A percentile compares a stretch with the other conserved stretches of the same genome.
Conservation (phyloP, 2,329 filamentous ascomycete species). For the Neopestalotiopsis clavispora region DNA sequence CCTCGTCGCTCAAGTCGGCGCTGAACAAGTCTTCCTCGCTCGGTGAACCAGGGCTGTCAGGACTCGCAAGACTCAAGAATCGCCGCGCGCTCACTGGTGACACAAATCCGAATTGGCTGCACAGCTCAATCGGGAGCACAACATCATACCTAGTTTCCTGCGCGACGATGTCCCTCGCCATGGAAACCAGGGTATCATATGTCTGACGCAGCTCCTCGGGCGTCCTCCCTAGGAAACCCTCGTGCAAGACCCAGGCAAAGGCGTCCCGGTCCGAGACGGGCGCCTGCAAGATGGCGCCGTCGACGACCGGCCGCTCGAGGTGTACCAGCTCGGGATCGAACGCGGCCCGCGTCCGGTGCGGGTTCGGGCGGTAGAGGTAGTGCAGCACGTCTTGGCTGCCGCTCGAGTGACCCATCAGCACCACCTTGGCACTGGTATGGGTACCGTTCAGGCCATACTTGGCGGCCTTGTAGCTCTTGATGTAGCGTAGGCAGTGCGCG, state of each 20-base stretch:
- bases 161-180: background rate
- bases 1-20: constrained; percentile 10
- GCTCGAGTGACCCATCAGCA: constrained; percentile 15
- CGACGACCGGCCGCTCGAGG: background rate
- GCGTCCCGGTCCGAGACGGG: constrained; percentile 10
- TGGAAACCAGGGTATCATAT: background rate
- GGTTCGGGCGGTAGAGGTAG: constrained; percentile 5
- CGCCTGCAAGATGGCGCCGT: constrained; percentile 7
- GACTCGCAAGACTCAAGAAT: constrained; percentile 8
- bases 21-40: constrained; percentile 10
- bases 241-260: background rate
- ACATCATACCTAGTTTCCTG: background rate
- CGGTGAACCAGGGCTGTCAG: constrained; percentile 4
- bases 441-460: background rate
- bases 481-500: constrained; percentile 1
- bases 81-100: constrained; percentile 2
- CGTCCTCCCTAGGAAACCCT: background rate
- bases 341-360: background rate
- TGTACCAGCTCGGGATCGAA: constrained; percentile 12
- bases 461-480: constrained; percentile 10
- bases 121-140: background rate
- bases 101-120: background rate
- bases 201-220: background rate
- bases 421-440: background rate
- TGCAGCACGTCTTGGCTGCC: constrained; percentile 11